These are phyloP conservation scores for Cutaneotrichosporon sp. DNA, from an alignment of 1,284 basidiomycete species.

Conservation along the genomic window DNA sequence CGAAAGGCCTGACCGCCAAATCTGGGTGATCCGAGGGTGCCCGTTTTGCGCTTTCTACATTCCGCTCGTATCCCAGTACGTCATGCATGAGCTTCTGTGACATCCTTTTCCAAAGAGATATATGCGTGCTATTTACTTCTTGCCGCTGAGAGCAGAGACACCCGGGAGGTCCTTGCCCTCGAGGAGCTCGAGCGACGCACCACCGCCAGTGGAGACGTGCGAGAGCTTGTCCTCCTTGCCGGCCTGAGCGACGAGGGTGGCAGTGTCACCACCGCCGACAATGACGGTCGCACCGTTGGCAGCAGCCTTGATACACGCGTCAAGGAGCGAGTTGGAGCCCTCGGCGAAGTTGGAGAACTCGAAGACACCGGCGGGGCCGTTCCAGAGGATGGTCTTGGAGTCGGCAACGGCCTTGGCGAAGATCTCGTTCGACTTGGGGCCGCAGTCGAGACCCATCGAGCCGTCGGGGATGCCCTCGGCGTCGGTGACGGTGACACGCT, in stretches of 20 bases:
- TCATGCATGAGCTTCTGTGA: neutral
- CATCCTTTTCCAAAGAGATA: neutral
- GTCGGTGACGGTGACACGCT: slow-evolving; percentile 73
- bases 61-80: too few relatives aligned
- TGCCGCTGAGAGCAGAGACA: slow-evolving; percentile 73
- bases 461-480: slow-evolving; percentile 81
- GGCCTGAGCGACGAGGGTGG: slow-evolving; percentile 81
- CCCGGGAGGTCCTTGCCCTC: slow-evolving; percentile 92
- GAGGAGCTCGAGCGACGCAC: slow-evolving; percentile 88
- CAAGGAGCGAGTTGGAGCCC: slow-evolving; percentile 79
- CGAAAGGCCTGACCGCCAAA: neutral
- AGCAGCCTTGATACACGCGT: slow-evolving; percentile 83
- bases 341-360: slow-evolving; percentile 88
- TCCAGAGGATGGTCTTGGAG: slow-evolving; percentile 98
- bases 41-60: too few relatives aligned
- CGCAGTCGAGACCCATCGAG: slow-evolving; percentile 92
- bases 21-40: too few relatives aligned
- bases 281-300: slow-evolving; percentile 85
- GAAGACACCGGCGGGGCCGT: slow-evolving; percentile 96
- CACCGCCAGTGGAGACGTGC: slow-evolving; percentile 96
- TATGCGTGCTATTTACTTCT: slow-evolving; percentile 45
- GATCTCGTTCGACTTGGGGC: slow-evolving; percentile 71
- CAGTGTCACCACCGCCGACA: slow-evolving; percentile 89
- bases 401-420: slow-evolving; percentile 76
- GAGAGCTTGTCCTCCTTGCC: slow-evolving; percentile 80